Evolutionary conservation across 805 yeast genomes (phyloP).

Genomic region (Starmerella bombicola): DNA sequence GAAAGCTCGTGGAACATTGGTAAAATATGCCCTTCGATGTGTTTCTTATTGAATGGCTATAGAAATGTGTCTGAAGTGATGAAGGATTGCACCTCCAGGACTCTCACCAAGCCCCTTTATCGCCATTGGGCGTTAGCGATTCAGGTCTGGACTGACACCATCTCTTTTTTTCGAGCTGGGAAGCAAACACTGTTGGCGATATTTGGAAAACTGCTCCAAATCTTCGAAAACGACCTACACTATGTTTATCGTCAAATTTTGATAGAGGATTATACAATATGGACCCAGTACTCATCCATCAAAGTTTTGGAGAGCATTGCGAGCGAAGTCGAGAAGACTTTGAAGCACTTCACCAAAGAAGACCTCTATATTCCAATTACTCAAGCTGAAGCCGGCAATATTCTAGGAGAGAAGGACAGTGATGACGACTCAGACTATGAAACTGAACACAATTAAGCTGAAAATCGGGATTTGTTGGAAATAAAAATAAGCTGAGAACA

Average conservation of each 20-base stretch:
- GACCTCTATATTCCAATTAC: conserved; percentile 6
- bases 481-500: too few species aligned
- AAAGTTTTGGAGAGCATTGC: conserved; percentile 15
- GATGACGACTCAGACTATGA: conserved; percentile 12
- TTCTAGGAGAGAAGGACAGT: neutral
- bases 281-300: conserved; percentile 23
- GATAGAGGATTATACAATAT: conserved; percentile 23
- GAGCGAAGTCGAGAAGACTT: conserved; percentile 17
- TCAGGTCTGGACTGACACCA: conserved; percentile 66
- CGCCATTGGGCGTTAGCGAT: conserved; percentile 50
- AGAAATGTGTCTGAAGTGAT: conserved; percentile 41
- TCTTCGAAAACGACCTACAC: conserved; percentile 40
- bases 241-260: conserved; percentile 20
- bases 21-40: conserved; percentile 63
- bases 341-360: conserved; percentile 7
- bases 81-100: conserved; percentile 53
- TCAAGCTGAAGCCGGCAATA: neutral
- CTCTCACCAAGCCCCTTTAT: conserved; percentile 69
- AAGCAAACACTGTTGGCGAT: conserved; percentile 49
- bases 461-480: too few species aligned
- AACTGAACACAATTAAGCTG: neutral
- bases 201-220: conserved; percentile 50
- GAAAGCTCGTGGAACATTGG: conserved; percentile 96
- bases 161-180: conserved; percentile 53
- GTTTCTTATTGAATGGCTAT: conserved; percentile 47